These are phyloP conservation scores for Quercus cerris DNA, from an alignment of 306 rosid species.

Conservation along the genomic window DNA sequence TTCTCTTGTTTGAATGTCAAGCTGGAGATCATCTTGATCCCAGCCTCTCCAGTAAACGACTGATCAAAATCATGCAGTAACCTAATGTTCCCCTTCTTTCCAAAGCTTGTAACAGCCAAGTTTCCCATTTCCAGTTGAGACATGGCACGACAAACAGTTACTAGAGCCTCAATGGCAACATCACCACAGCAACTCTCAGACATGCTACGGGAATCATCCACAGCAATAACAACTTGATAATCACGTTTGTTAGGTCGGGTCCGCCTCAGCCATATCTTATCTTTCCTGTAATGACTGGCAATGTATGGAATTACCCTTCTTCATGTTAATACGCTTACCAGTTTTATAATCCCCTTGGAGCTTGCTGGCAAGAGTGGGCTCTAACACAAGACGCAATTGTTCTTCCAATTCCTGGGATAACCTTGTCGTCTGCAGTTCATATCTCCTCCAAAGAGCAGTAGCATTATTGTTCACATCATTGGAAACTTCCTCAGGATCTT, in stretches of 20 bases:
- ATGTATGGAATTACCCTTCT: slow-evolving; percentile 87
- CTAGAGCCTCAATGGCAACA: no score
- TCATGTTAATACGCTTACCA: slow-evolving; percentile 89
- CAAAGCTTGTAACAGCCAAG: no score
- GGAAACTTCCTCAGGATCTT: slow-evolving; percentile 39
- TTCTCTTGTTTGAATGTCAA: slow-evolving; percentile 88
- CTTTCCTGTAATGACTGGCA: slow-evolving; percentile 77
- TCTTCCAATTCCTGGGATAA: slow-evolving; percentile 84
- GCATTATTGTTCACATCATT: slow-evolving; percentile 42
- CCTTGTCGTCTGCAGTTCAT: slow-evolving; percentile 65
- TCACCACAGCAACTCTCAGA: slow-evolving; percentile 65
- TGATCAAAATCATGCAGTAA: no score
- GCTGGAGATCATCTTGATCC: slow-evolving; percentile 79
- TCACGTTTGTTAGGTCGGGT: slow-evolving; percentile 92
- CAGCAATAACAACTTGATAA: slow-evolving; percentile 85
- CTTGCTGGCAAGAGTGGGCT: slow-evolving; percentile 87
- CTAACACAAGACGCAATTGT: slow-evolving; percentile 88
- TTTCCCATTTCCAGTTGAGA: no score
- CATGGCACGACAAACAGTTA: no score
- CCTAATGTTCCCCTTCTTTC: no score
- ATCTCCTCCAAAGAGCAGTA: slow-evolving; percentile 64
- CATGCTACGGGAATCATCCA: slow-evolving; percentile 96
- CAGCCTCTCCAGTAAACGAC: no score
- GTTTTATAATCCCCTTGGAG: slow-evolving; percentile 94
- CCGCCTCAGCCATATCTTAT: slow-evolving; percentile 89